Conservation (phyloP, 202 grass and related monocot genomes). For the Setaria italica region DNA sequence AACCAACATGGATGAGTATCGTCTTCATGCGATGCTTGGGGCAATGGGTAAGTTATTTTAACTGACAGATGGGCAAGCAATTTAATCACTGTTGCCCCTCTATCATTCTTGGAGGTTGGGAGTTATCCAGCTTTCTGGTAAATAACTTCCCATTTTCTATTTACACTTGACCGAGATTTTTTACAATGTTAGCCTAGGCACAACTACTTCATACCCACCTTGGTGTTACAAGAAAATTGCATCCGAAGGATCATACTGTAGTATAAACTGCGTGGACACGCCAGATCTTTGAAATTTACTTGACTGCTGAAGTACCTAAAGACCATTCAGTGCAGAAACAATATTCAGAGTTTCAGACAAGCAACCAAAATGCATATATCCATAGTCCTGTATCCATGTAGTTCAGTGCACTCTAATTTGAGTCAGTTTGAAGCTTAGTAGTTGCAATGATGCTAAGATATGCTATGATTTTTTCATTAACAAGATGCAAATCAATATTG, state of each 20-base stretch:
- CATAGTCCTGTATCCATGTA: constrained; percentile 15
- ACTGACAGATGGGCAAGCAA: constrained; percentile 36
- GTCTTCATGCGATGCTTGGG: constrained; percentile 6
- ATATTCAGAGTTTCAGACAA: constrained; percentile 6
- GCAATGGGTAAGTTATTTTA: constrained; percentile 35
- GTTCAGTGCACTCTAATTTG: background rate
- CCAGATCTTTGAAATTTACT: constrained; percentile 13
- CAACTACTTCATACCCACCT: constrained; percentile 4
- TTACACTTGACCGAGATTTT: constrained; percentile 41
- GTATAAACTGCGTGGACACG: background rate
- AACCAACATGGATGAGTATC: background rate
- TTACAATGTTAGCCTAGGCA: constrained; percentile 35
- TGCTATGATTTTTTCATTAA: constrained; percentile 17
- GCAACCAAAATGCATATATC: constrained; percentile 29
- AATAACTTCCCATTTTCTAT: constrained; percentile 36
- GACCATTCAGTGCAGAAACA: constrained; percentile 36
- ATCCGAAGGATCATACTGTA: background rate
- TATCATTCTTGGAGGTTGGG: constrained; percentile 36
- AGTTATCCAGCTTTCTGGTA: constrained; percentile 44
- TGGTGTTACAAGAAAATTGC: constrained; percentile 9
- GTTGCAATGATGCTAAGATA: background rate
- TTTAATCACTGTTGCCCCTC: constrained; percentile 33
- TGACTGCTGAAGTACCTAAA: constrained; percentile 24
- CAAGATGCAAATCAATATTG: constrained; percentile 14
- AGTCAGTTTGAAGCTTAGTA: constrained; percentile 1